Evolutionary conservation across 108 stramenopile genomes (phyloP).

Genomic region (Nitzschia sp.): DNA sequence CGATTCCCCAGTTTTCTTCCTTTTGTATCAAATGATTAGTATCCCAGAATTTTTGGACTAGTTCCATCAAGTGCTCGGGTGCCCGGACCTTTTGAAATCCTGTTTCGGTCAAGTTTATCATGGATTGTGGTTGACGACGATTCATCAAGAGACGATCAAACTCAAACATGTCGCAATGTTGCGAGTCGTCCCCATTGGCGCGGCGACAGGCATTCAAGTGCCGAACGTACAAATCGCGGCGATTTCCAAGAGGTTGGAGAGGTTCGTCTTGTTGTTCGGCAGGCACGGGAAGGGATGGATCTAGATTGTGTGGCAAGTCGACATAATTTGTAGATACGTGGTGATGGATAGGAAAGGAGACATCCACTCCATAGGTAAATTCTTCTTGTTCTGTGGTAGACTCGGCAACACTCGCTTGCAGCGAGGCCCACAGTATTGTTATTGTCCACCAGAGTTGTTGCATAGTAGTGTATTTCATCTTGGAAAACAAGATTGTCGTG

Average conservation of each 20-base stretch:
- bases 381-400: neutral
- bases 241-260: conserved; percentile 48
- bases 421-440: neutral
- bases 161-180: conserved; percentile 50
- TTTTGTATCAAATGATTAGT: conserved; percentile 35
- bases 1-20: conserved; percentile 54
- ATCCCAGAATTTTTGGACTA: conserved; percentile 54
- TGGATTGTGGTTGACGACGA: conserved; percentile 32
- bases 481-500: no score
- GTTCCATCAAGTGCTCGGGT: conserved; percentile 36
- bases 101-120: conserved; percentile 38
- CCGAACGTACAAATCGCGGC: conserved; percentile 40
- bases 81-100: conserved; percentile 58
- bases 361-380: conserved; percentile 49
- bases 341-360: conserved; percentile 54
- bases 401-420: neutral
- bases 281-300: no score
- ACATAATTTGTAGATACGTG: conserved; percentile 49
- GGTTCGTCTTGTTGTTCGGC: conserved; percentile 35
- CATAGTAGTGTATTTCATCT: no score
- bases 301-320: no score
- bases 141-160: conserved; percentile 60
- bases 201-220: conserved; percentile 43
- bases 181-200: conserved; percentile 5
- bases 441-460: neutral